A percentile compares a stretch with the other conserved stretches of the same genome.
phyloP scores from a whole-genome alignment of 2,329 filamentous ascomycete species.

The Talaromyces albobiverticillius region DNA sequence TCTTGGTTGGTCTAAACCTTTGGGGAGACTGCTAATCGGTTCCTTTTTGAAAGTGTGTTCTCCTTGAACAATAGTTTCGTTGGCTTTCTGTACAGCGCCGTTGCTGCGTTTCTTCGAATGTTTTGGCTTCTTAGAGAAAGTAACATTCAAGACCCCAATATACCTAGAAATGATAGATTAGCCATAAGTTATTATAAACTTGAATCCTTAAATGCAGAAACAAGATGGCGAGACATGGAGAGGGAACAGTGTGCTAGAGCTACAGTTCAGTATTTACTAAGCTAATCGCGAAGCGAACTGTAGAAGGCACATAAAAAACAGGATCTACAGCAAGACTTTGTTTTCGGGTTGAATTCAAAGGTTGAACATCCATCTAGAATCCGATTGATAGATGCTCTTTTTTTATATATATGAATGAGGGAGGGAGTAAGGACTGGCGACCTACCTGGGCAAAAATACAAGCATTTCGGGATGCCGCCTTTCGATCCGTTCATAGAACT shows the following conservation, averaged over 20 bases:
- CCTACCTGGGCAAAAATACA: constrained; percentile 78
- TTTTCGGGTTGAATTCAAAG: not conserved
- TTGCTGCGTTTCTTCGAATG: constrained; percentile 47
- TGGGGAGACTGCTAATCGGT: not conserved
- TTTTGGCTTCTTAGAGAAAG: constrained; percentile 79
- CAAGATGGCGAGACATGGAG: not conserved
- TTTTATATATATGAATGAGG: no score
- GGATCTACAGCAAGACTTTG: no score
- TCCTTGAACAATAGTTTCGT: constrained; percentile 15
- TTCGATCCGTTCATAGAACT: constrained; percentile 97
- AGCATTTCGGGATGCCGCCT: constrained; percentile 84
- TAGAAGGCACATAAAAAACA: no score
- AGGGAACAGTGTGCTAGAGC: no score
- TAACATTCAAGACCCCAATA: constrained; percentile 95
- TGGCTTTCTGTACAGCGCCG: constrained; percentile 16
- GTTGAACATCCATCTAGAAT: no score
- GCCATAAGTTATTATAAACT: not conserved
- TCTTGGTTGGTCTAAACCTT: constrained; percentile 40
- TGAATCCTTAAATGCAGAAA: not conserved
- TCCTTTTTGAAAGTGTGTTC: constrained; percentile 12
- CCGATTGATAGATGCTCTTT: not conserved
- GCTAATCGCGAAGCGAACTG: no score
- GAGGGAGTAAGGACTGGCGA: constrained; percentile 36
- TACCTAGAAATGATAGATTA: constrained; percentile 57
- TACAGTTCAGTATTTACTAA: no score